Evolutionary conservation across 768 basidiomycete species (phyloP), one percentile per base, ranked within the genome.

Genomic region (Hygrophoropsis aurantiaca): DNA sequence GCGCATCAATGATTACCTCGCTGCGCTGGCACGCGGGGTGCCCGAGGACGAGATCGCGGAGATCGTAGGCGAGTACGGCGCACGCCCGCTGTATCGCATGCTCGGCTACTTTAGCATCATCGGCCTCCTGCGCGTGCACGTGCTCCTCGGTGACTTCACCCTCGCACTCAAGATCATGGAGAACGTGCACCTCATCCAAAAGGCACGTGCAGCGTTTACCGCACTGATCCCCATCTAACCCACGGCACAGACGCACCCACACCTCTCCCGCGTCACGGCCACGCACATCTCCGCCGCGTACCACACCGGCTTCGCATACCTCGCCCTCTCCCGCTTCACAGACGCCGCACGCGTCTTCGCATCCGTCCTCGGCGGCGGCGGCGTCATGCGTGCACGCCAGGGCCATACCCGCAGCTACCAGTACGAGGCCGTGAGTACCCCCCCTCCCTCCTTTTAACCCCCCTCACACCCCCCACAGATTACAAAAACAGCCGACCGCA

Each of bases 91-190:
- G 1, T 98, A 98, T 71, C 84, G 92, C 48, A 90, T 90, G 75
- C 80, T 99, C 21, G 97, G 97, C 5, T 97, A 97, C 71, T 98
- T 97, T 75, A 94, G 92, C 55, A 78, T 98, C 57, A 87, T 98
- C 57, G 95, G 94, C 39, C 82, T 99, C 24, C 75, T 99, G 36
- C 87, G 97, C 16, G 97, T 99, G 2, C 97, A 98, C 64, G 89
- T 91, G 40, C 81, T 98, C 18, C 82, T 99, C 11, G 97, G 97
- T 23, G 97, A 99, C 68, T 94, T 90, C 64, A 90, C 90, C 9
- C 83, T 99, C 38, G 97, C 90, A 1, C 76, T 99, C 45, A 94
- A 97, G 65, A 85, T 95, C 26, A 86, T 98, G 84, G 93, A 97
- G 59, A 84, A 86, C 58, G 87, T 97, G 19, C 94, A 97, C 58